Evolutionary conservation across 2,329 filamentous ascomycete genomes (phyloP), one percentile per base, ranked within the genome.

Genomic region (Fusarium graminum): DNA sequence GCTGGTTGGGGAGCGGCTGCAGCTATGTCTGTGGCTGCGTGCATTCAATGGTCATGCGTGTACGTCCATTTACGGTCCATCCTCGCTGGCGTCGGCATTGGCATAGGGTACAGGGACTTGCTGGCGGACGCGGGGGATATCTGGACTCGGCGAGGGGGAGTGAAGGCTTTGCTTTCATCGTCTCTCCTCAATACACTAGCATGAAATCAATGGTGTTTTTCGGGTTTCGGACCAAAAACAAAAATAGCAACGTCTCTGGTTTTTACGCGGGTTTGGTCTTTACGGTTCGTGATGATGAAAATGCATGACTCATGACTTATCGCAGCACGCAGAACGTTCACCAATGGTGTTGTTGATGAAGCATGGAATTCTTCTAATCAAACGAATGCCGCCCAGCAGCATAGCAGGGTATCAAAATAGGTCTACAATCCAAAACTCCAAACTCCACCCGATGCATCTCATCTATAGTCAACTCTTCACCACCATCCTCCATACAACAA

Each of bases 181-280:
- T 73, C 70, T 73, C 63, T 70, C 72, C 71, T 64, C 63, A 63
- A 76, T 77, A 77, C 76, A 77, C 75, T 77, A 78, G 77, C 77
- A 79, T 79, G 77, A 79, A 78, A 77, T 74, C 74, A 79, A 78
- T 73, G 78, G 77, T 78, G 76, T 79, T 78, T 55, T 78, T 72
- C 75, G 77, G 75, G 74, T 78, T 75, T 75, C 74, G 77, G 76
- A 76, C 75, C 57, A 61, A 61, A 62, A 77, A 74, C 12, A 72
- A 67, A 69, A 71, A 63, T 68, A 70, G 63, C 61, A 63, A 71
- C 59, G 63, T 68, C 56, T 65, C 62, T 69, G 42, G 39, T 63
- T 56, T 52, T 28, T 47, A 42, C 44, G 52, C 43, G 49, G 49
- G 55, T 44, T 19, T 51, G 22, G 30, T 32, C 25, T 51, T 30